Percentiles rank a stretch among this genome's conserved stretches.
phyloP scores from a whole-genome alignment of 225 moss, liverwort and hornwort genomes.

The Bryoerythrophyllum caledonicum region DNA sequence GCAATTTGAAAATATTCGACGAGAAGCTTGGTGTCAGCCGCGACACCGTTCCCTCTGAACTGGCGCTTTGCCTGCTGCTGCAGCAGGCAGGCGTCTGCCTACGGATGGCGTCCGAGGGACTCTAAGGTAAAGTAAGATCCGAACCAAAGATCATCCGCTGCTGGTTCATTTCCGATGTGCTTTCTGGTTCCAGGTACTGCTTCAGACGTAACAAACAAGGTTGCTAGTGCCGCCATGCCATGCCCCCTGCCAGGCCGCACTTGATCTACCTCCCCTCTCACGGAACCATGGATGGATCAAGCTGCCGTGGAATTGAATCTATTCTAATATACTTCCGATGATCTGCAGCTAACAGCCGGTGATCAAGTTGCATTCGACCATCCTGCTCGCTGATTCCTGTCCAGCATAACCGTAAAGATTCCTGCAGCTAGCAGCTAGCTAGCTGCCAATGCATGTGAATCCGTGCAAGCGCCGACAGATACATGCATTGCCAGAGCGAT shows the following conservation, averaged over 20 bases:
- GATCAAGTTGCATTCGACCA: not conserved
- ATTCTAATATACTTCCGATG: not conserved
- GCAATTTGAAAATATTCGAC: conserved; percentile 17
- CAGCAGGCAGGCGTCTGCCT: not conserved
- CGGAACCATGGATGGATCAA: conserved; percentile 16
- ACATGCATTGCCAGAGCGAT: not conserved
- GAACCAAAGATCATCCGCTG: conserved; percentile 12
- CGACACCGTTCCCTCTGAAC: conserved; percentile 12
- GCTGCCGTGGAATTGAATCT: not conserved
- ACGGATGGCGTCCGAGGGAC: conserved; percentile 30
- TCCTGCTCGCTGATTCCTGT: not conserved
- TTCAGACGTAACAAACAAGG: conserved; percentile 31
- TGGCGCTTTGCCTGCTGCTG: conserved; percentile 14
- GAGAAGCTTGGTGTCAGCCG: conserved; percentile 11
- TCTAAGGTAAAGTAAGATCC: conserved; percentile 29
- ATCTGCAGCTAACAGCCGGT: not conserved
- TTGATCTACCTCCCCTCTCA: conserved; percentile 11
- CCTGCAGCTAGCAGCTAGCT: not conserved
- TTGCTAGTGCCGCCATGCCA: conserved; percentile 20
- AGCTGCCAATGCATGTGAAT: not conserved
- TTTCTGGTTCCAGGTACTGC: conserved; percentile 13
- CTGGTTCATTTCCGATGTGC: not conserved
- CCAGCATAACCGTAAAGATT: conserved; percentile 11
- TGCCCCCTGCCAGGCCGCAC: not conserved
- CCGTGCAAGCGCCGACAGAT: conserved; percentile 21